Evolutionary conservation across 768 basidiomycete genomes (phyloP).

Genomic region (Mrakia frigida): DNA sequence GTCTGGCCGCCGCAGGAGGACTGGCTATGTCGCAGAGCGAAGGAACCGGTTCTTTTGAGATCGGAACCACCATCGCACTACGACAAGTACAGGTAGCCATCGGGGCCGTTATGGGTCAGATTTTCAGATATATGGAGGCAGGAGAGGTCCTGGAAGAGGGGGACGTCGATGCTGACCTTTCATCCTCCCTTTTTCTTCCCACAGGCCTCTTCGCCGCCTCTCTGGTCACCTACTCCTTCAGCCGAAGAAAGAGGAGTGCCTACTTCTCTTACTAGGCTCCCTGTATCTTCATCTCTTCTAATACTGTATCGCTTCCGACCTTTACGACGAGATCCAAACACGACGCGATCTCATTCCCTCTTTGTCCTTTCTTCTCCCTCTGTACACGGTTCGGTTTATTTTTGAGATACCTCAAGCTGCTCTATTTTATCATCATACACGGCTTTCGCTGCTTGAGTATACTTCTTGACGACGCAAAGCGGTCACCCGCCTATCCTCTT

Average conservation of each 20-base stretch:
- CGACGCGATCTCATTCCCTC: neutral
- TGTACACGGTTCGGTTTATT: too few relatives aligned
- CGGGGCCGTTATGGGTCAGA: constrained; percentile 13
- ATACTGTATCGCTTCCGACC: constrained; percentile 33
- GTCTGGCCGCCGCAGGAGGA: constrained; percentile 28
- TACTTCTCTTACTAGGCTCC: constrained; percentile 21
- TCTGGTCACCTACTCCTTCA: constrained; percentile 8
- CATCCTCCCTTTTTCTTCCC: neutral
- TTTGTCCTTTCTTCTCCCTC: too few relatives aligned
- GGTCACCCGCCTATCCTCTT: too few relatives aligned
- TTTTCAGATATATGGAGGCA: too few relatives aligned
- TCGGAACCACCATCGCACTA: constrained; percentile 21
- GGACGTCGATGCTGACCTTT: too few relatives aligned
- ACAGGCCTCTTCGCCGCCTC: constrained; percentile 7
- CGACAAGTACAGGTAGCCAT: constrained; percentile 19
- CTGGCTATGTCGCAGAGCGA: constrained; percentile 7
- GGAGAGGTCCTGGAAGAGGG: too few relatives aligned
- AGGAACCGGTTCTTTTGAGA: constrained; percentile 14
- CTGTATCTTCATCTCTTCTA: constrained; percentile 41
- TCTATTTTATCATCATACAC: too few relatives aligned
- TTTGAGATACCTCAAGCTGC: too few relatives aligned
- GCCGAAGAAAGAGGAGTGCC: constrained; percentile 3
- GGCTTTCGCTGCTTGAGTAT: too few relatives aligned
- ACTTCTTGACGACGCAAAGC: too few relatives aligned
- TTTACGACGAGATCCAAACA: neutral